Base-by-base conservation (phyloP, 1,284 basidiomycete species). In the Fomes fomentarius region DNA sequence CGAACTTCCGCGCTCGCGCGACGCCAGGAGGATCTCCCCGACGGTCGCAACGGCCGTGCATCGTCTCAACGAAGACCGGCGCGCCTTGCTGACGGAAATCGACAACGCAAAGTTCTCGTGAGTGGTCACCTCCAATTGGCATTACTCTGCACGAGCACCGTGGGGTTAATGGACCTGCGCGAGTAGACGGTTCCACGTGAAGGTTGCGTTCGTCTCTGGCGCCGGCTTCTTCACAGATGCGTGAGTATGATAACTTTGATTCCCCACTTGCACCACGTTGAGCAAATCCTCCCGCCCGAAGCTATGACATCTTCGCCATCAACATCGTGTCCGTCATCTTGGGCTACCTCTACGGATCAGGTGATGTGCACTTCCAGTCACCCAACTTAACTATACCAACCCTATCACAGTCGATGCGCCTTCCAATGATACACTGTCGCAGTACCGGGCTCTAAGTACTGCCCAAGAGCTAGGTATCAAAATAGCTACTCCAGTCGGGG, bases 161-260 rank as follows among this genome's bases (percentile, higher is more conserved):
- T 7, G 28, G 28, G 28, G 12, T 30, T 30, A 12, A 30, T 30
- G 6, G 28, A 30, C 12, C 7, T 30, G 28, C 28, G 28, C 28
- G 28, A 6, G 6, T 47, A 74, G 72, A 3, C 72, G 75, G 77
- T 68, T 79, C 68, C 90, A 93, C 65, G 79, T 86, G 53, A 91
- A 89, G 67, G 79, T 92, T 50, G 83, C 82, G 67, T 60, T 84
- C 44, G 88, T 93, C 10, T 89, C 91, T 2, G 89, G 90, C 56
- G 87, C 87, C 10, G 91, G 91, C 42, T 93, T 93, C 76, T 93
- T 92, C 74, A 91, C 91, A 30, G 91, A 91, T 74, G 87, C 88
- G 81, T 89, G 65, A 67, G 84, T 71, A 62, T 17, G 9, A n/a
- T 30, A 30, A 30, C 24, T 4, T 7, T 24, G 21, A 22, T 39